These are phyloP conservation scores for Centella asiatica DNA, from an alignment of 129 eudicot species.

Conservation along the genomic window DNA sequence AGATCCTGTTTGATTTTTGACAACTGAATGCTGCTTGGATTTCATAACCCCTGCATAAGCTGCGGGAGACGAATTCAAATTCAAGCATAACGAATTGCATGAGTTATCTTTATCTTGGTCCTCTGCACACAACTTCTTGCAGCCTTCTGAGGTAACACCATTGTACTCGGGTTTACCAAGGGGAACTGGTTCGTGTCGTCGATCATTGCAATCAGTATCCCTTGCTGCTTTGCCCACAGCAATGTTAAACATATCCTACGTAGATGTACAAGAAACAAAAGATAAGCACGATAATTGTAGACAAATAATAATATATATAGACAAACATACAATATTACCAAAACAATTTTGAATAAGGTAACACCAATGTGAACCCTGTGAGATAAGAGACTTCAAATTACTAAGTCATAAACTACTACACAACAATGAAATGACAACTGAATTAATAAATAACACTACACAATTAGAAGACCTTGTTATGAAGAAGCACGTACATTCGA, in stretches of 20 bases:
- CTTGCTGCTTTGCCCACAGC: constrained; percentile 10
- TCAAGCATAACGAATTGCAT: constrained; percentile 25
- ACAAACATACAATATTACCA: neutral
- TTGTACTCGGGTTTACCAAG: constrained; percentile 16
- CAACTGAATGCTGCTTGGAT: constrained; percentile 20
- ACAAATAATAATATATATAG: neutral
- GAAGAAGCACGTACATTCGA: too few relatives aligned
- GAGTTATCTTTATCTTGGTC: constrained; percentile 13
- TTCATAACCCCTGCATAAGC: constrained; percentile 14
- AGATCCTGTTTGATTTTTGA: constrained; percentile 22
- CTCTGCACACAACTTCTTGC: neutral
- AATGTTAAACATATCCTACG: constrained; percentile 35
- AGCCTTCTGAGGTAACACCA: constrained; percentile 9
- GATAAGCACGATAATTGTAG: neutral
- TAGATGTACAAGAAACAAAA: constrained; percentile 8
- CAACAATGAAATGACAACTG: too few relatives aligned
- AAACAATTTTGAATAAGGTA: neutral
- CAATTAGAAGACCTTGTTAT: too few relatives aligned
- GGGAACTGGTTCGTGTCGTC: constrained; percentile 17
- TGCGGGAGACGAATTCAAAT: constrained; percentile 27
- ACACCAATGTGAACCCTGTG: neutral
- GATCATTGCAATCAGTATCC: constrained; percentile 27
- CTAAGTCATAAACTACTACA: too few relatives aligned
- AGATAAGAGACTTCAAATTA: too few relatives aligned
- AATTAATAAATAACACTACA: too few relatives aligned